phyloP scores from a whole-genome alignment of 768 basidiomycete genomes.

The Leccinum broughii region DNA sequence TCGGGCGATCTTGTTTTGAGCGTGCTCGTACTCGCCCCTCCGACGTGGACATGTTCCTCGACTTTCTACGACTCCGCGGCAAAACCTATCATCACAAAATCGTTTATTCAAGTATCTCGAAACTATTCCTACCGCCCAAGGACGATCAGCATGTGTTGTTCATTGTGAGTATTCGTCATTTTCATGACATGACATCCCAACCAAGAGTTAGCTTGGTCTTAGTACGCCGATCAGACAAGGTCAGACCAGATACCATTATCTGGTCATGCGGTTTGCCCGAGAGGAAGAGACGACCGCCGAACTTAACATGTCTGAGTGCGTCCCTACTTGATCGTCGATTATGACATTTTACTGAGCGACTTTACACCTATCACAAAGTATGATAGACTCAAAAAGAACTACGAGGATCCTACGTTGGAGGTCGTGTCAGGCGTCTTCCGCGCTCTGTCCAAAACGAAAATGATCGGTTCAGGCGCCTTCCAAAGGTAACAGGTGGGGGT shows the following conservation, averaged over 20 bases:
- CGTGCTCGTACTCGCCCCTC: slow-evolving; percentile 90
- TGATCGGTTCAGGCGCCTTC: slow-evolving; percentile 84
- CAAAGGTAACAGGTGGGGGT: slow-evolving; percentile 55
- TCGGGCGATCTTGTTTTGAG: slow-evolving; percentile 90
- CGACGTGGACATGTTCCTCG: slow-evolving; percentile 97
- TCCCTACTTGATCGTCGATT: slow-evolving; percentile 8
- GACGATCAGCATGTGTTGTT: slow-evolving; percentile 96
- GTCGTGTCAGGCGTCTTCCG: slow-evolving; percentile 95
- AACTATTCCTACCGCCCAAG: slow-evolving; percentile 90
- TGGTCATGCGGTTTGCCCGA: slow-evolving; percentile 95
- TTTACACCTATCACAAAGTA: slow-evolving; percentile 52
- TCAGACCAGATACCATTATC: slow-evolving; percentile 95
- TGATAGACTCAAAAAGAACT: slow-evolving; percentile 87
- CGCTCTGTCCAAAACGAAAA: slow-evolving; percentile 86
- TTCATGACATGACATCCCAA: slow-evolving; percentile 6
- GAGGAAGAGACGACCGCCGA: slow-evolving; percentile 98
- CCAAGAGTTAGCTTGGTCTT: slow-evolving; percentile 69
- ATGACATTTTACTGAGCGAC: neutral
- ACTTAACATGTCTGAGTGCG: slow-evolving; percentile 89
- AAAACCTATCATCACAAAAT: slow-evolving; percentile 99
- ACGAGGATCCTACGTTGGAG: slow-evolving; percentile 94
- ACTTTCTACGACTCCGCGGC: slow-evolving; percentile 89
- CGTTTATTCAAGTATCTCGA: slow-evolving; percentile 81
- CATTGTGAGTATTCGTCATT: slow-evolving; percentile 60
- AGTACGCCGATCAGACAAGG: slow-evolving; percentile 96